Evolutionary conservation across 257 asterid species (phyloP), one percentile per base, ranked within the genome.

Genomic region (Ilex aquifolium): DNA sequence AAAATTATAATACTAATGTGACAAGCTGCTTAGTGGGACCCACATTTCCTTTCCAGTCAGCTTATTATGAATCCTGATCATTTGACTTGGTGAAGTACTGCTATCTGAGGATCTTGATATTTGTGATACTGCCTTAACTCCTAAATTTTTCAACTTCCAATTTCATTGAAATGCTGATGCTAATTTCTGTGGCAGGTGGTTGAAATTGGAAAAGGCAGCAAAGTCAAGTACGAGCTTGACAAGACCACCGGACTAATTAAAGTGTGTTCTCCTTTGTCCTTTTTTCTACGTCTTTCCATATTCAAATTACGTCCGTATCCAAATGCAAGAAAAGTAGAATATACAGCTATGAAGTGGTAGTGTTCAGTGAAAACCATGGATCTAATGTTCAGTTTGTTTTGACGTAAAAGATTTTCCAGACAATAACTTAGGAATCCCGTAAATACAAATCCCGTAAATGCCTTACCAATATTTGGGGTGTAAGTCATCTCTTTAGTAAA

Each of bases 201-300:
- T 74, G 98, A 91, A 76, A 91, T 88, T 57, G 85, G 90, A 62
- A 84, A 91, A 75, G 96, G 96, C 65, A 79, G 96, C 79, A 91
- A 86, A 78, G 98, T 91, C 16, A 91, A 91, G 66, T 91, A 91
- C 49, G 98, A 91, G 83, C 98, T 91, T 36, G 97, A 88, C 84
- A 91, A 91, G 81, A 68, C 76, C 64, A 88, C 84, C 53, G 96
- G 97, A 60, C 96, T 91, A 65, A 88, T 91, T 76, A 91, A 88
- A 72, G 97, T 85, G 46, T 66, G 82, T 2, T 56, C 7, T 44
- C 11, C 50, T 69, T 53, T 59, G n/a, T 21, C 53, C 67, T 42
- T 16, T 27, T 17, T 15, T 53, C 11, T 53, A 3, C 3, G 5
- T 14, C 15, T 53, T 21, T 14, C 15, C 6, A 46, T 46, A 3